Conservation (phyloP, 225 moss, liverwort and hornwort genomes). For the Ulota crispa region DNA sequence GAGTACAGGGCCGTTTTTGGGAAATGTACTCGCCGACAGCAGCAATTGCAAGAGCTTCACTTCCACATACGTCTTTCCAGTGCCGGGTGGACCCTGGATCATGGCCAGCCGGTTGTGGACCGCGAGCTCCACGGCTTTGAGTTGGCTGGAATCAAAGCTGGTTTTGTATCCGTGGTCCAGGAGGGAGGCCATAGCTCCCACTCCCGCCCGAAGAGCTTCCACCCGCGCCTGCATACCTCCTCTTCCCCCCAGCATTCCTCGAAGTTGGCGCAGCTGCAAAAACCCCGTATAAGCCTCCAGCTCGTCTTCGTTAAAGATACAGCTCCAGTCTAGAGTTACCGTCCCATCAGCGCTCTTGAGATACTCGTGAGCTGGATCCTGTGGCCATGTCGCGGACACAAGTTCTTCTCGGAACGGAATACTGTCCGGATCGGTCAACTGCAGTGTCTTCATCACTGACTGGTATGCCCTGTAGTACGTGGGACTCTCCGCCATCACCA, state of each 20-base stretch:
- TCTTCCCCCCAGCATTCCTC: too few relatives aligned
- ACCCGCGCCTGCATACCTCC: too few relatives aligned
- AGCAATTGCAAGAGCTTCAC: constrained; percentile 41
- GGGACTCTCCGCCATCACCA: constrained; percentile 57
- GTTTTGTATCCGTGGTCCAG: constrained; percentile 33
- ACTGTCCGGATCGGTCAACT: constrained; percentile 27
- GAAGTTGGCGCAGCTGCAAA: neutral
- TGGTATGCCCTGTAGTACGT: constrained; percentile 46
- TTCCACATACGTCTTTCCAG: constrained; percentile 45
- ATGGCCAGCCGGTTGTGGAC: constrained; percentile 32
- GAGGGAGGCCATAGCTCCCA: constrained; percentile 26
- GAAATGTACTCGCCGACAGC: constrained; percentile 45
- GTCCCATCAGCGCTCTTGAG: constrained; percentile 1
- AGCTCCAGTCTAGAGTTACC: constrained; percentile 42
- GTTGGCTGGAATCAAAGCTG: constrained; percentile 38
- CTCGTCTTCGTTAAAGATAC: constrained; percentile 21
- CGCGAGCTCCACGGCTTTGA: constrained; percentile 51
- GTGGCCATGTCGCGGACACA: constrained; percentile 35
- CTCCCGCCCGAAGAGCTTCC: constrained; percentile 33
- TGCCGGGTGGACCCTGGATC: constrained; percentile 54
- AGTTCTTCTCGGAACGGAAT: constrained; percentile 40
- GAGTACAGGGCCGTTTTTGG: constrained; percentile 17
- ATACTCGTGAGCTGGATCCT: constrained; percentile 36
- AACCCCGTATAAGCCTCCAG: neutral
- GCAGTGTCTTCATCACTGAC: constrained; percentile 36